phyloP scores from a whole-genome alignment of 2,329 filamentous ascomycete species.

The Cercospora sp. region DNA sequence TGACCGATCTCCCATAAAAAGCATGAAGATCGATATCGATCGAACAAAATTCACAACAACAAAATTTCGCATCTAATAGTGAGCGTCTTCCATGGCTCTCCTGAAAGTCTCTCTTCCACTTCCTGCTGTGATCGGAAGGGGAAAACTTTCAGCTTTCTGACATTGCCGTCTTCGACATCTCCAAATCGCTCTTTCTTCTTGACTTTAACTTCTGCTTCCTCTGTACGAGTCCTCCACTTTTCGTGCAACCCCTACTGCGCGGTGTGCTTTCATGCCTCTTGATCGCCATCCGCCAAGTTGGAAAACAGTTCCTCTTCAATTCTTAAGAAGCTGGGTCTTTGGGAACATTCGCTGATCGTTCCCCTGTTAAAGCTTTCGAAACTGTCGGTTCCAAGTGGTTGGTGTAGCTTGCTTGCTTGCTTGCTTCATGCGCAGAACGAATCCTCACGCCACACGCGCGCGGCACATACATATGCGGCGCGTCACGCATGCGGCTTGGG shows the following conservation, averaged over 20 bases:
- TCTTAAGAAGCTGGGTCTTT: background rate
- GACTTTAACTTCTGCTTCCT: background rate
- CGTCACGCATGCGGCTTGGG: background rate
- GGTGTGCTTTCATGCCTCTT: no score
- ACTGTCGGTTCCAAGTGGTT: background rate
- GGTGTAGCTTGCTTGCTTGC: background rate
- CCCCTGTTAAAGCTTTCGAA: background rate
- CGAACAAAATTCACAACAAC: background rate
- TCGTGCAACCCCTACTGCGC: no score
- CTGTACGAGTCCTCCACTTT: background rate
- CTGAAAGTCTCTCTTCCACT: background rate
- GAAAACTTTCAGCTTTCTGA: background rate
- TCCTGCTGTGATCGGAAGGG: background rate
- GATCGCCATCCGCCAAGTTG: background rate
- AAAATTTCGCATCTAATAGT: background rate
- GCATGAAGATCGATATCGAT: background rate
- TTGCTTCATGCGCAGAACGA: background rate
- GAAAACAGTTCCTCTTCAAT: background rate
- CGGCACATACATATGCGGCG: background rate
- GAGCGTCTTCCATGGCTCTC: background rate
- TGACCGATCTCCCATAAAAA: background rate
- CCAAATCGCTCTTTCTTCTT: background rate
- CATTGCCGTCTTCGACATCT: background rate
- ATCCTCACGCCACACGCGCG: background rate
- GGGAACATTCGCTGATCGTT: background rate